phyloP scores from a whole-genome alignment of 768 basidiomycete species.

The Boletellus sp. region DNA sequence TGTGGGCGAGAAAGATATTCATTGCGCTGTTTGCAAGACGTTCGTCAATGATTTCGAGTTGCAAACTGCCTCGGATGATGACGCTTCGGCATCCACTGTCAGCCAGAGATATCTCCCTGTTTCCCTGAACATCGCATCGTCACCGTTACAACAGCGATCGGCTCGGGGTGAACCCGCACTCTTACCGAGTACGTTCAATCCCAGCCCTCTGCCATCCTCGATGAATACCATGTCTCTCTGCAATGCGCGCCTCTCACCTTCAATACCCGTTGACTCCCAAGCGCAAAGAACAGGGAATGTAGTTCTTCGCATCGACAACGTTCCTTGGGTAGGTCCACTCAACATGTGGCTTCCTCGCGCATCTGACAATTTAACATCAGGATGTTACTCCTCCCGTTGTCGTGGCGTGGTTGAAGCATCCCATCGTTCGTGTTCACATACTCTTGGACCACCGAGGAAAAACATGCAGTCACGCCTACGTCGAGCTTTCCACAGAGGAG shows the following conservation, averaged over 20 bases:
- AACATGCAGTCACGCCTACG: slow-evolving; percentile 80
- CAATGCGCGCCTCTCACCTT: slow-evolving; percentile 16
- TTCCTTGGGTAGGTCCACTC: slow-evolving; percentile 67
- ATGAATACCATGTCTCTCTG: slow-evolving; percentile 31
- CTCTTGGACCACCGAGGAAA: slow-evolving; percentile 80
- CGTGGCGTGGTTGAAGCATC: slow-evolving; percentile 64
- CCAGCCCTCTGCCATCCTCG: slow-evolving; percentile 28
- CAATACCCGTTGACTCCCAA: slow-evolving; percentile 12
- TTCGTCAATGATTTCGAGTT: slow-evolving; percentile 70
- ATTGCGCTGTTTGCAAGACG: slow-evolving; percentile 73
- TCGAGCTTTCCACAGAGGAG: slow-evolving; percentile 61
- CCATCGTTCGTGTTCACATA: slow-evolving; percentile 62
- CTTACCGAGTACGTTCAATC: slow-evolving; percentile 27
- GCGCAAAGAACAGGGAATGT: slow-evolving; percentile 37
- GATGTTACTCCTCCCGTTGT: slow-evolving; percentile 82
- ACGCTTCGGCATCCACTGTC: slow-evolving; percentile 14
- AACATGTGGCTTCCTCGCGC: not conserved
- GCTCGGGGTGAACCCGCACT: slow-evolving; percentile 25
- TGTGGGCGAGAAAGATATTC: slow-evolving; percentile 86
- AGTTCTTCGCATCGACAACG: slow-evolving; percentile 82
- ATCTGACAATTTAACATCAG: slow-evolving; percentile 35
- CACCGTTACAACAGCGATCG: slow-evolving; percentile 25
- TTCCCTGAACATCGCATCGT: slow-evolving; percentile 13
- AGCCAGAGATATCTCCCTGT: slow-evolving; percentile 11
- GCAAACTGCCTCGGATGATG: slow-evolving; percentile 28